phyloP scores from a whole-genome alignment of 192 early-diverging fungal genomes.

The Backusella tuberculispora region DNA sequence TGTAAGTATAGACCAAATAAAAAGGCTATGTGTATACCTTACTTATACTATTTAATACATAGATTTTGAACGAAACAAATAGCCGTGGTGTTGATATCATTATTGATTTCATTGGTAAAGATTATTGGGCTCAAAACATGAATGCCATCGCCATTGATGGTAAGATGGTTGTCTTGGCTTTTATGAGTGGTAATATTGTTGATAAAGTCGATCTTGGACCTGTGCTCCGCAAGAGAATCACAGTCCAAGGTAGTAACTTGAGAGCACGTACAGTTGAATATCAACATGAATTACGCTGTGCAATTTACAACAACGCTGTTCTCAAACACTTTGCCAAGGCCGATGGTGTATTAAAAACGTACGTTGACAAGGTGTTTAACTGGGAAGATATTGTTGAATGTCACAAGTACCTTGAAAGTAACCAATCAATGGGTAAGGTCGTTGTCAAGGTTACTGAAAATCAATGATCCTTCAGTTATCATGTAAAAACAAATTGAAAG shows the following conservation, averaged over 20 bases:
- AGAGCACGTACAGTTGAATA: slow-evolving; percentile 67
- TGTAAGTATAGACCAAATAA: slow-evolving; percentile 23
- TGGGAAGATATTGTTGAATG: slow-evolving; percentile 72
- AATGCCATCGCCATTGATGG: slow-evolving; percentile 68
- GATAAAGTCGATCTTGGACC: slow-evolving; percentile 50
- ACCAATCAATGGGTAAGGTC: slow-evolving; percentile 68
- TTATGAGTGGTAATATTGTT: slow-evolving; percentile 60
- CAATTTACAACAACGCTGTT: slow-evolving; percentile 58
- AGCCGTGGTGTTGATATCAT: slow-evolving; percentile 73
- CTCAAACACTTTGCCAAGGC: slow-evolving; percentile 45
- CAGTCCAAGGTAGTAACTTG: slow-evolving; percentile 69
- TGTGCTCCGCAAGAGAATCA: slow-evolving; percentile 66
- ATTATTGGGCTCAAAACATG: slow-evolving; percentile 57
- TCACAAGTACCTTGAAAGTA: slow-evolving; percentile 68
- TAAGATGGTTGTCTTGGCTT: slow-evolving; percentile 73
- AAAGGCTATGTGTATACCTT: no score
- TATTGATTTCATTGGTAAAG: slow-evolving; percentile 73
- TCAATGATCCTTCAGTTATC: not conserved
- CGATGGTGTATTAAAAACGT: slow-evolving; percentile 45
- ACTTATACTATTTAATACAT: not conserved
- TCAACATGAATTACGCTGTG: slow-evolving; percentile 56
- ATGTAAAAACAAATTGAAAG: not conserved
- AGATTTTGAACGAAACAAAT: slow-evolving; percentile 58
- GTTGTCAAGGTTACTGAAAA: slow-evolving; percentile 46
- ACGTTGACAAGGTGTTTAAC: slow-evolving; percentile 62